phyloP scores from a whole-genome alignment of 306 rosid species.

The Hylodesmum podocarpum region DNA sequence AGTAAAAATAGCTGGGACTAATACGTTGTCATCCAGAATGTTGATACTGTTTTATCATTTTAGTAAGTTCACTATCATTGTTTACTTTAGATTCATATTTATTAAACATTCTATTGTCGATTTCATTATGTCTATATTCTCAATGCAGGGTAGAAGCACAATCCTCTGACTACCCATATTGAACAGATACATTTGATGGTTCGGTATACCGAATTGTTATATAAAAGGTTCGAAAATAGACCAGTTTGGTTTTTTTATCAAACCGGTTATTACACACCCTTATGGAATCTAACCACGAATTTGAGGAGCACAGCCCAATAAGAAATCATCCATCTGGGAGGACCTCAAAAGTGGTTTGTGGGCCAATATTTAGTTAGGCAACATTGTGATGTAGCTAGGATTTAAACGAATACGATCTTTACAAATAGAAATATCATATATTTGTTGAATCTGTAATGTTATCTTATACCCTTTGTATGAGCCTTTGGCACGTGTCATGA shows the following conservation, averaged over 20 bases:
- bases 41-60: constrained; percentile 7
- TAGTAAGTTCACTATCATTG: constrained; percentile 34
- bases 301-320: not conserved
- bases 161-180: constrained; percentile 15
- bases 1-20: constrained; percentile 82
- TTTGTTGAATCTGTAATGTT: not conserved
- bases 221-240: too few species aligned
- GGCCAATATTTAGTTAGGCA: constrained; percentile 5
- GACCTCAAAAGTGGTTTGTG: not conserved
- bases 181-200: constrained; percentile 1
- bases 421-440: constrained; percentile 16
- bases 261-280: too few species aligned
- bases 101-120: not conserved
- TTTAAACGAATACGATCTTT: not conserved
- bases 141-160: constrained; percentile 23
- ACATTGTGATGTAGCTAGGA: constrained; percentile 18
- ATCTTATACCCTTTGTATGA: not conserved
- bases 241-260: too few species aligned
- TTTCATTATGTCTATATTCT: not conserved
- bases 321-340: constrained; percentile 1
- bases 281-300: not conserved
- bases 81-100: constrained; percentile 14
- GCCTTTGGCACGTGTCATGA: not conserved
- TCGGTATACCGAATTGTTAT: too few species aligned
- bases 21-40: constrained; percentile 1